Base-by-base conservation (phyloP, 2,329 filamentous ascomycete species). In the Calonectria naviculata region DNA sequence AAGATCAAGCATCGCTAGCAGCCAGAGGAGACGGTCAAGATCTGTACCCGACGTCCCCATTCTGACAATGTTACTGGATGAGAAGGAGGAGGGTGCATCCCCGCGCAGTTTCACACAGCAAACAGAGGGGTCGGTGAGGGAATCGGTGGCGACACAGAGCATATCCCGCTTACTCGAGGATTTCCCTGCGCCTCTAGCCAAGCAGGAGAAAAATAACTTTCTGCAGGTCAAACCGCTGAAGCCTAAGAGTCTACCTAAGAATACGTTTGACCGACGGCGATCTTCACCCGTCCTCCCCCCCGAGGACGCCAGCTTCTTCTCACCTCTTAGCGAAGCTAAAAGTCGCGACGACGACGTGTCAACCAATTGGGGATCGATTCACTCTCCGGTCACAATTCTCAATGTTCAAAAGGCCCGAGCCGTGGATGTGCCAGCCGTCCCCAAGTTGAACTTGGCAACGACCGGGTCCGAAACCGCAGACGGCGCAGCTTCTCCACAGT, bases 221-320 rank as follows among this genome's bases (percentile, higher is more conserved):
- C 46, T 79, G 13, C 80, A 78, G 58, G 82, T 80, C 63, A 70
- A 56, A 10, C 62, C 72, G 5, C 68, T 70, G 29, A 46, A 63
- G 36, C 62, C 60, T 6, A 68, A 49, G 47, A 67, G 65, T 21
- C 61, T 61, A 54, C 68, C 78, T 34, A 62, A 76, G 64, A 78
- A 80, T 17, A 81, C 78, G 54, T 76, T 76, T 21, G 85, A 86
- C 74, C 85, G 87, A 26, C 84, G 83, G 21, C 84, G 83, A 61
- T 89, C 88, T 4, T 90, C 88, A 19, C 87, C 87, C 3, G 82
- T 89, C 2, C 80, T 90, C 49, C 87, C 87, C 9, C 70, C 79
- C 17, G 82, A 83, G 61, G 82, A 80, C 29, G 62, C 75, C 60
- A 76, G 71, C 34, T 64, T 78, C 24, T 65, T 78, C 47, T 84